These are phyloP conservation scores for Malus orientalis DNA, from an alignment of 306 rosid genomes.

Conservation along the genomic window DNA sequence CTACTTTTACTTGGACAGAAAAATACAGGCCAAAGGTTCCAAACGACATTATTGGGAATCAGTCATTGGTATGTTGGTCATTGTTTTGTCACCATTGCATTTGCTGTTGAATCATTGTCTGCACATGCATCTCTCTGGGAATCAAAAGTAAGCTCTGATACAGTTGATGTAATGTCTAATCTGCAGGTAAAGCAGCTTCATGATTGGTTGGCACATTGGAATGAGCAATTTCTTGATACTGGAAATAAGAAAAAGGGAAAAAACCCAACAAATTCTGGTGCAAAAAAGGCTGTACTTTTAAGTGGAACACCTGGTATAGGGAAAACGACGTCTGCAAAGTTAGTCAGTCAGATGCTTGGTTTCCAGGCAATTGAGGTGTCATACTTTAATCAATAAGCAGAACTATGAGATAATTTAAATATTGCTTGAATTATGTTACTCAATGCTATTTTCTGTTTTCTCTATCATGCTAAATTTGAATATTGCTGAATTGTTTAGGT, in stretches of 20 bases:
- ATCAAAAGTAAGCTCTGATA: not conserved
- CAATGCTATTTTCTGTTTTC: not conserved
- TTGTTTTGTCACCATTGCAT: slow-evolving; percentile 7
- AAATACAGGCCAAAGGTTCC: slow-evolving; percentile 72
- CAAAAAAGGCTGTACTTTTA: slow-evolving; percentile 71
- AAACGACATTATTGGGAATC: slow-evolving; percentile 76
- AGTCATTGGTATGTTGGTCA: slow-evolving; percentile 63
- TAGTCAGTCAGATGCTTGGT: slow-evolving; percentile 86
- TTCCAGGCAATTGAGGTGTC: slow-evolving; percentile 78
- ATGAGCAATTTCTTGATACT: slow-evolving; percentile 61
- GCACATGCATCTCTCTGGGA: slow-evolving; percentile 9
- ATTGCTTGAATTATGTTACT: not conserved
- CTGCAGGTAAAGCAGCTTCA: slow-evolving; percentile 79
- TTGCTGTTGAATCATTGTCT: not conserved
- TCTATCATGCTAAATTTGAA: not conserved
- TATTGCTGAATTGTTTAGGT: slow-evolving; percentile 43
- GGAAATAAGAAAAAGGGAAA: slow-evolving; percentile 59
- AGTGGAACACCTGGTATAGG: slow-evolving; percentile 99
- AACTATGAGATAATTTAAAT: not conserved
- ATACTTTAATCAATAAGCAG: slow-evolving; percentile 3
- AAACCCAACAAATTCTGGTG: slow-evolving; percentile 49
- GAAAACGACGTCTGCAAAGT: slow-evolving; percentile 91
- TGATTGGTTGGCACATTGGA: slow-evolving; percentile 83
- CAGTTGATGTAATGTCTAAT: not conserved
- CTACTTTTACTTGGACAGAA: slow-evolving; percentile 69